Conservation (phyloP, 1,284 basidiomycete species). For the Entoloma clypeatum region DNA sequence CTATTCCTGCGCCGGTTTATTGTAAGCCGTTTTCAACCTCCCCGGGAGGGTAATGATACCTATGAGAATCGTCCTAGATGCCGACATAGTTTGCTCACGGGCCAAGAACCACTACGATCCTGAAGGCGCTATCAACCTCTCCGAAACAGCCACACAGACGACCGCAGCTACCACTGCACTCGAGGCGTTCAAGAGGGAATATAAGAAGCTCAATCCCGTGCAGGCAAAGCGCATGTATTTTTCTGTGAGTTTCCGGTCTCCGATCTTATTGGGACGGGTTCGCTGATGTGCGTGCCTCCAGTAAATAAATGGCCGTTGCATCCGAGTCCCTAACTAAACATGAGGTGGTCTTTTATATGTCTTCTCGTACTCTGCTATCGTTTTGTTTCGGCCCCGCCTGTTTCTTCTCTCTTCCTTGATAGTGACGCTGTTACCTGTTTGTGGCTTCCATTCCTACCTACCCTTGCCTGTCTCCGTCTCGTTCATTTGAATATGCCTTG, state of each 20-base stretch:
- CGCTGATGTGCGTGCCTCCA: neutral
- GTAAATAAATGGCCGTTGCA: neutral
- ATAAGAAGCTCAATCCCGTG: slow-evolving; percentile 25
- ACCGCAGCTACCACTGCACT: slow-evolving; percentile 21
- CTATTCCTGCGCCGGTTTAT: slow-evolving; percentile 79
- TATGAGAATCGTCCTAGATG: slow-evolving; percentile 45
- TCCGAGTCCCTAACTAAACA: no score
- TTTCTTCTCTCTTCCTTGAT: no score
- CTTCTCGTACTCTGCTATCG: no score
- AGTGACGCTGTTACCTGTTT: no score
- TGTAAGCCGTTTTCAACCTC: slow-evolving; percentile 43
- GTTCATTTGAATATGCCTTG: no score
- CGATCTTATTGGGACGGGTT: neutral
- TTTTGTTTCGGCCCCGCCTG: no score
- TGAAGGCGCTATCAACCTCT: slow-evolving; percentile 21
- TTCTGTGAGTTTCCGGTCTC: slow-evolving; percentile 19
- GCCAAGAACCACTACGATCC: slow-evolving; percentile 40
- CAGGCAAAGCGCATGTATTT: slow-evolving; percentile 31
- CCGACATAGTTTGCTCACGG: slow-evolving; percentile 46
- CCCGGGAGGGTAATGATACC: slow-evolving; percentile 2
- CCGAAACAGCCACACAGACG: slow-evolving; percentile 26
- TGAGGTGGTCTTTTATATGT: no score
- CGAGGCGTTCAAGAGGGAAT: slow-evolving; percentile 26
- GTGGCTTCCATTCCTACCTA: no score
- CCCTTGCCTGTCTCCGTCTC: no score